Evolutionary conservation across 768 basidiomycete genomes (phyloP).

Genomic region (Paxillus involutus): DNA sequence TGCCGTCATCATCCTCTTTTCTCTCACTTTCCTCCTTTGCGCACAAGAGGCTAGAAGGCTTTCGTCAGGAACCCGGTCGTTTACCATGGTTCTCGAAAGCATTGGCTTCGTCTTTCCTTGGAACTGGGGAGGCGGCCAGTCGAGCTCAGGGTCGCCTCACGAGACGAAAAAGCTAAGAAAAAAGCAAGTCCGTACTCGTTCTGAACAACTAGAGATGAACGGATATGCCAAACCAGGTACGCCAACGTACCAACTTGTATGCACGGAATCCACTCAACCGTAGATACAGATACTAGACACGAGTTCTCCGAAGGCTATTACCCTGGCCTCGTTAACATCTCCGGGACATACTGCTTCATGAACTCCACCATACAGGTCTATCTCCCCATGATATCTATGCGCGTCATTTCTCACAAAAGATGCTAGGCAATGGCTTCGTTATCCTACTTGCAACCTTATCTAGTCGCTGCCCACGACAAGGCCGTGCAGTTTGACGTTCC

Average conservation of each 20-base stretch:
- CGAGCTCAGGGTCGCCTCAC: slow-evolving; percentile 20
- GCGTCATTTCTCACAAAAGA: slow-evolving; percentile 14
- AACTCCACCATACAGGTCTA: slow-evolving; percentile 90
- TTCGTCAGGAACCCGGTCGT: slow-evolving; percentile 25
- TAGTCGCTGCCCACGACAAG: slow-evolving; percentile 70
- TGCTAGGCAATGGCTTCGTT: slow-evolving; percentile 85
- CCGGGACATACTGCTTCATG: slow-evolving; percentile 97
- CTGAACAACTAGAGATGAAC: slow-evolving; percentile 55
- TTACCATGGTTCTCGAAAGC: slow-evolving; percentile 57
- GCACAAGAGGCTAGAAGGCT: slow-evolving; percentile 30
- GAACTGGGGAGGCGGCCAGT: slow-evolving; percentile 51
- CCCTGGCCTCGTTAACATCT: slow-evolving; percentile 92
- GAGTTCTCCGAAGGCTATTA: slow-evolving; percentile 50
- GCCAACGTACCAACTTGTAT: slow-evolving; percentile 2
- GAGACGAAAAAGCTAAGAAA: slow-evolving; percentile 48
- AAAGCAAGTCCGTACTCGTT: slow-evolving; percentile 50
- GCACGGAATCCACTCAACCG: neutral
- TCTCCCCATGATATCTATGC: slow-evolving; percentile 2
- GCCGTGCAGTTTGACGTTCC: slow-evolving; percentile 82
- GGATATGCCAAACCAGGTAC: slow-evolving; percentile 32
- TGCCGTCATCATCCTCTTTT: slow-evolving; percentile 47
- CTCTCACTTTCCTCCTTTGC: slow-evolving; percentile 33
- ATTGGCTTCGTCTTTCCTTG: slow-evolving; percentile 58
- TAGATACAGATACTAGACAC: slow-evolving; percentile 22
- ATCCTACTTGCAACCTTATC: slow-evolving; percentile 75